A percentile compares a stretch with the other conserved stretches of the same genome.
phyloP scores from a whole-genome alignment of 257 asterid species.

The Primulina eburnea region DNA sequence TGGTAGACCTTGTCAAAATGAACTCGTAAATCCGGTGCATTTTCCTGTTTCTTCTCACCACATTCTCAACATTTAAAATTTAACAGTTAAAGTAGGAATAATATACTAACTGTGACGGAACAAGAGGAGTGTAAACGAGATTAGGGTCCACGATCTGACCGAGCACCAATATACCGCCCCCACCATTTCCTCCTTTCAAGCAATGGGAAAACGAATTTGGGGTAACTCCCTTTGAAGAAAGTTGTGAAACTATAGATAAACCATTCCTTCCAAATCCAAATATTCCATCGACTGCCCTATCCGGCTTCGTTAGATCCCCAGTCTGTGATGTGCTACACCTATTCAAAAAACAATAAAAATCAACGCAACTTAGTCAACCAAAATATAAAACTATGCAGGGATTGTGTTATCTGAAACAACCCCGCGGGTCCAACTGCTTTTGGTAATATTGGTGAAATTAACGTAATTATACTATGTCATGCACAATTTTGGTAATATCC shows the following conservation, averaged over 20 bases:
- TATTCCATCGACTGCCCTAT: conserved; percentile 97
- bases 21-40: neutral
- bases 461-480: too few relatives aligned
- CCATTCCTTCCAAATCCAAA: conserved; percentile 98
- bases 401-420: too few relatives aligned
- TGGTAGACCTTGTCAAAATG: neutral
- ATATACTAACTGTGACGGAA: conserved; percentile 76
- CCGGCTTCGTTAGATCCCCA: conserved; percentile 89
- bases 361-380: conserved; percentile 22
- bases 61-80: neutral
- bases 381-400: neutral
- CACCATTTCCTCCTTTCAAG: conserved; percentile 65
- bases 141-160: conserved; percentile 89
- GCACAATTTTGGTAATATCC: too few relatives aligned
- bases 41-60: neutral
- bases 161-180: conserved; percentile 89
- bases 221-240: conserved; percentile 69
- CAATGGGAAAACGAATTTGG: conserved; percentile 92
- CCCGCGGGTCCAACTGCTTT: too few relatives aligned
- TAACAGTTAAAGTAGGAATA: conserved; percentile 25
- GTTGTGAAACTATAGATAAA: conserved; percentile 82
- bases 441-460: too few relatives aligned
- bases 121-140: conserved; percentile 87
- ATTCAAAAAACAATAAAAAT: conserved; percentile 23
- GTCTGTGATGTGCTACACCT: conserved; percentile 95